Conservation (phyloP, 1,139 yeast genomes). For the Blastobotrys ciferrii region DNA sequence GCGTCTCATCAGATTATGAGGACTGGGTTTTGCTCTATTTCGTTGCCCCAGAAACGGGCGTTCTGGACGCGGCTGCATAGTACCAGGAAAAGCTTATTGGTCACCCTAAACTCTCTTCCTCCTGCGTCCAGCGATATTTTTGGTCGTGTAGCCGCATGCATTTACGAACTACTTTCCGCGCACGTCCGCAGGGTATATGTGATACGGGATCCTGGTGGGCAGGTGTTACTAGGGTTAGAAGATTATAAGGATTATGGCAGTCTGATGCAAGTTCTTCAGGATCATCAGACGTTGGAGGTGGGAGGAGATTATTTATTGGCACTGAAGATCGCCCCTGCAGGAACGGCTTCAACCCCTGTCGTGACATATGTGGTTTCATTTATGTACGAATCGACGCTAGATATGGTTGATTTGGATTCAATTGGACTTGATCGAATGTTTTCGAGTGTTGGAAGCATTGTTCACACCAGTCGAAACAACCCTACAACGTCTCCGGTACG, state of each 20-base stretch:
- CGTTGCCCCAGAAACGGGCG: neutral
- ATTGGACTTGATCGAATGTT: neutral
- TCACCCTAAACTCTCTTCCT: neutral
- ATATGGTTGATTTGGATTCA: neutral
- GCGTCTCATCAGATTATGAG: neutral
- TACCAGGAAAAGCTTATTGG: neutral
- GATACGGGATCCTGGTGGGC: constrained; percentile 1
- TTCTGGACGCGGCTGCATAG: neutral
- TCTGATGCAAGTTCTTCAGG: neutral
- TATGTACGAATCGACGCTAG: neutral
- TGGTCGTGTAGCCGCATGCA: neutral
- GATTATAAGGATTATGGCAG: neutral
- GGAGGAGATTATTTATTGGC: neutral
- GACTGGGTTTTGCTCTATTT: neutral
- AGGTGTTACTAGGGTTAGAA: neutral
- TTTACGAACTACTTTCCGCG: neutral
- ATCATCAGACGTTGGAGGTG: neutral
- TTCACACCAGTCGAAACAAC: neutral
- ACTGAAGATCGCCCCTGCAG: neutral
- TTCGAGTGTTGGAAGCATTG: neutral
- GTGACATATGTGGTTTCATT: constrained; percentile 1
- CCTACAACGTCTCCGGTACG: neutral
- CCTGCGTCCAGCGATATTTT: neutral
- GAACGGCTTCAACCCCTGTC: neutral
- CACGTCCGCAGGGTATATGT: neutral